Percentiles rank a stretch among this genome's conserved stretches.
Conservation (phyloP, 2,329 filamentous ascomycete genomes). For the Penicillium brasilianum region DNA sequence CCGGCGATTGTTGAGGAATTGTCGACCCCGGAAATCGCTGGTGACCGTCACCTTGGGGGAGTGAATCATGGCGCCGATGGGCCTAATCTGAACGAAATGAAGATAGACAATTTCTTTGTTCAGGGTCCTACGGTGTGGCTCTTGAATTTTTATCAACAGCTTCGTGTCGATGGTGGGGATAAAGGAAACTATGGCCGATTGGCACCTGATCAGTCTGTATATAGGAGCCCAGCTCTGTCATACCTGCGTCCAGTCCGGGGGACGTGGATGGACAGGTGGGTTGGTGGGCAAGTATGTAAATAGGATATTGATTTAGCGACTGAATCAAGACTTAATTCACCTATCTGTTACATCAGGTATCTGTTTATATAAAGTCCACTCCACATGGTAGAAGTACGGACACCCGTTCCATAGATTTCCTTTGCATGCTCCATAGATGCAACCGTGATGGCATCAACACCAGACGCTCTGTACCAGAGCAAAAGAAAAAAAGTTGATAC, state of each 20-base stretch:
- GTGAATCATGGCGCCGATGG: neutral
- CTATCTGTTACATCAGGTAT: neutral
- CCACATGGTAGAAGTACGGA: neutral
- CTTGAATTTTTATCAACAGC: neutral
- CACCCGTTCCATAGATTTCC: neutral
- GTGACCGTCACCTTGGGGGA: neutral
- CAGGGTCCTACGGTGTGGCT: neutral
- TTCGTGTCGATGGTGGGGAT: neutral
- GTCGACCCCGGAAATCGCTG: neutral
- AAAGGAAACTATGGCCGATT: neutral
- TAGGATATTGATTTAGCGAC: neutral
- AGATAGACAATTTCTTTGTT: neutral
- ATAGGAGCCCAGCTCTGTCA: neutral
- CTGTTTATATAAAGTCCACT: neutral
- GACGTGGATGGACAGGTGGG: neutral
- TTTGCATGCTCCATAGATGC: conserved; percentile 2
- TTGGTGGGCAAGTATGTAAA: neutral
- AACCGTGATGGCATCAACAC: neutral
- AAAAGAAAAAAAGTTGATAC: neutral
- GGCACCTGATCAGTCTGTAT: neutral
- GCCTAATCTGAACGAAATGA: neutral
- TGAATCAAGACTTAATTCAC: neutral
- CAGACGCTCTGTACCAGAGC: neutral
- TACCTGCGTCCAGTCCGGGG: neutral
- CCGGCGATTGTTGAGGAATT: neutral